Percentiles rank a stretch among this genome's conserved stretches.
phyloP scores from a whole-genome alignment of 1,139 yeast genomes.

The Yarrowia galli region DNA sequence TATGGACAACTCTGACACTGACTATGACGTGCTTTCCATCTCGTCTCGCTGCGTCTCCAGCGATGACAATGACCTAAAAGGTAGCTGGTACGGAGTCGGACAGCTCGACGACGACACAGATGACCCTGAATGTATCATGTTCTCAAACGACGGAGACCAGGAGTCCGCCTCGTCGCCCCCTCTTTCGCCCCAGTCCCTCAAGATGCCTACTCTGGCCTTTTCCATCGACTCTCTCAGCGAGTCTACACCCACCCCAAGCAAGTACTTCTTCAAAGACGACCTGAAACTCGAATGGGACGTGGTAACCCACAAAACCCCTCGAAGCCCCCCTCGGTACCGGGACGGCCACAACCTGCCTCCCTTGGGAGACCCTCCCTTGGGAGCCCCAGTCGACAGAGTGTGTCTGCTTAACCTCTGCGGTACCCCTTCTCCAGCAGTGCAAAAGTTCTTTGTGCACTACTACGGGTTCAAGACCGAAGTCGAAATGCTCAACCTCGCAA shows the following conservation, averaged over 20 bases:
- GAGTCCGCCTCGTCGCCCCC: slow-evolving; percentile 17
- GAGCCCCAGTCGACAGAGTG: slow-evolving; percentile 35
- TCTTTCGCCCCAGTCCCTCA: slow-evolving; percentile 19
- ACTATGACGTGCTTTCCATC: slow-evolving; percentile 30
- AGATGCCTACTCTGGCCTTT: slow-evolving; percentile 30
- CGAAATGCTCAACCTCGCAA: neutral
- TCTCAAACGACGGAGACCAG: neutral
- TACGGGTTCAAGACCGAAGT: slow-evolving; percentile 29
- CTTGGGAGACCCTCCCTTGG: slow-evolving; percentile 28
- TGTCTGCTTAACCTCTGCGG: slow-evolving; percentile 27
- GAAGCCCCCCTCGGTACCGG: slow-evolving; percentile 8
- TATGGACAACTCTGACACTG: slow-evolving; percentile 36
- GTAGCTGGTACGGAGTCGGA: slow-evolving; percentile 27
- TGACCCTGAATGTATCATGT: slow-evolving; percentile 17
- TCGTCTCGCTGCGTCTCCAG: slow-evolving; percentile 31
- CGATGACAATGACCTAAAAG: slow-evolving; percentile 24
- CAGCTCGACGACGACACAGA: slow-evolving; percentile 32
- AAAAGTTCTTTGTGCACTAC: slow-evolving; percentile 18
- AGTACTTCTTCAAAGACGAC: slow-evolving; percentile 37
- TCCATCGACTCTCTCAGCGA: slow-evolving; percentile 31
- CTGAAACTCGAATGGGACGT: slow-evolving; percentile 27
- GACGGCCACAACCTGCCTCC: slow-evolving; percentile 12
- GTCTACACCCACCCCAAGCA: slow-evolving; percentile 32
- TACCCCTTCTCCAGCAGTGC: slow-evolving; percentile 9
- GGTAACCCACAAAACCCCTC: neutral